Conservation (phyloP, 169 alveolate genomes). For the Plasmodium blacklocki region DNA sequence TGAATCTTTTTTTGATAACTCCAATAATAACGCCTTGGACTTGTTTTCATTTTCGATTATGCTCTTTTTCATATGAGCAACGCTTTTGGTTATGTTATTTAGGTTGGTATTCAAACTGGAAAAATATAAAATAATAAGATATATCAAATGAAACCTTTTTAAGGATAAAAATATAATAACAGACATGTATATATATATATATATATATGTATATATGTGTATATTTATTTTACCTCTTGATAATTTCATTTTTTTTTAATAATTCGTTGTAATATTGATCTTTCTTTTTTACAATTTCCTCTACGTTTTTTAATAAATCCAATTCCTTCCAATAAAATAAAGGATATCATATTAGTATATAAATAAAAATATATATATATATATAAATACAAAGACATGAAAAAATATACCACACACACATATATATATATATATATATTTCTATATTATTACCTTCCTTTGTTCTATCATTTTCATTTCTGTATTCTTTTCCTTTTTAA, state of each 20-base stretch:
- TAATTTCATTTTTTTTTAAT: slow-evolving; percentile 47
- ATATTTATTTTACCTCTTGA: slow-evolving; percentile 11
- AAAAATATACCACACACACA: background rate
- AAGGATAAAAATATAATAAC: background rate
- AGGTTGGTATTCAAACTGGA: slow-evolving; percentile 32
- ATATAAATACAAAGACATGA: too few species aligned
- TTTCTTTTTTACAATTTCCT: slow-evolving; percentile 44
- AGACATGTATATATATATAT: background rate
- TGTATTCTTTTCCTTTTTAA: slow-evolving; percentile 38
- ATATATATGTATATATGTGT: background rate
- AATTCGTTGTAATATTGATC: slow-evolving; percentile 39
- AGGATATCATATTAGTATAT: background rate
- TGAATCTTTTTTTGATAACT: slow-evolving; percentile 32
- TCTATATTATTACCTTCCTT: slow-evolving; percentile 17
- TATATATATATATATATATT: background rate
- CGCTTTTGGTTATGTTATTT: slow-evolving; percentile 45
- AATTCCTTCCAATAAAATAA: slow-evolving; percentile 16
- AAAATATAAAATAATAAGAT: background rate
- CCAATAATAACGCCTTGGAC: slow-evolving; percentile 9
- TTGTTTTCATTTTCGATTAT: slow-evolving; percentile 44
- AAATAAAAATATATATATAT: background rate
- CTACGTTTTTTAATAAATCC: slow-evolving; percentile 37
- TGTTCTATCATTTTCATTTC: slow-evolving; percentile 33
- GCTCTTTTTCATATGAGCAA: slow-evolving; percentile 43
- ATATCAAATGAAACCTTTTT: background rate